Evolutionary conservation across 108 stramenopile species (phyloP), one percentile per base, ranked within the genome.

Genomic region (Hondaea fermentalgiana): DNA sequence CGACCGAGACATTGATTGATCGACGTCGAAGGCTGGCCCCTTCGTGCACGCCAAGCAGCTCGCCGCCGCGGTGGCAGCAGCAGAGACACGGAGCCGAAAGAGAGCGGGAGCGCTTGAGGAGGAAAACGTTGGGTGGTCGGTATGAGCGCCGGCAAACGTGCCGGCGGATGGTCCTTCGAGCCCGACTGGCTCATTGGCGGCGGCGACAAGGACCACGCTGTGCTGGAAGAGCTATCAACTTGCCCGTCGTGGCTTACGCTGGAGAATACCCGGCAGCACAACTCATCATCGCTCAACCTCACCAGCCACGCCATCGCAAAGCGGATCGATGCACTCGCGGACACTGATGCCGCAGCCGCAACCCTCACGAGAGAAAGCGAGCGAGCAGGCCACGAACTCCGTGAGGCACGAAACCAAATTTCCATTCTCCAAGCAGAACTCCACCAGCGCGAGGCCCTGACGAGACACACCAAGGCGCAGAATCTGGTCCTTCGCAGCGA

Each of bases 191-290:
- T 83, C n/a, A 83, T 83, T 6, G 28, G 76, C 4, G 51, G 51
- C 19, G 76, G 76, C 49, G 51, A 83, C n/a, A 83, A 53, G 49
- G 51, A 83, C 51, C 49, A 83, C 51, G 51, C 51, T 35, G 49
- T 83, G 23, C 49, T 53, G 10, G 76, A 83, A 23, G 76, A 83
- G 28, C 76, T 83, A 2, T 83, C 76, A 12, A 83, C 76, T 6
- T 83, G 76, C 28, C 76, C 76, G 10, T 53, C 76, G n/a, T 83
- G 76, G 76, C 76, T 83, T 6, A 83, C 76, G 45, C 51, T 83
- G 12, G 76, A 83, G 51, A 47, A 83, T 12, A 47, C 45, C 19
- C 45, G 49, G 45, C 45, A 69, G 21, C 25, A 83, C 6, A 47
- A 83, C 76, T n/a, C 76, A 4, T 16, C 43, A 43, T 83, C 51